A percentile compares a stretch with the other conserved stretches of the same genome.
phyloP scores from a whole-genome alignment of 2,329 filamentous ascomycete species.

The Penicillium sp. region DNA sequence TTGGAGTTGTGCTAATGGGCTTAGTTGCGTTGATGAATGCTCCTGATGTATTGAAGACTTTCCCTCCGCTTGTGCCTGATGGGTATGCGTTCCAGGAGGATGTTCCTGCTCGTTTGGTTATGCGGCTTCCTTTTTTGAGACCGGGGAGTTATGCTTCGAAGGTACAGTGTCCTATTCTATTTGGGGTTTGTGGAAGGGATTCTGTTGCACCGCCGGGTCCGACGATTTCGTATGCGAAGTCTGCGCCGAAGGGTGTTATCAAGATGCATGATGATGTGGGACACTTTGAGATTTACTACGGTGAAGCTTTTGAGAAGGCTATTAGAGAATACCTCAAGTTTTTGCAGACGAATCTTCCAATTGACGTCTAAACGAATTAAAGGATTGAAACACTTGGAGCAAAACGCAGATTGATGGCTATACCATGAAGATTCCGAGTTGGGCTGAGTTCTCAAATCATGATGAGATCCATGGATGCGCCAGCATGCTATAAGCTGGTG shows the following conservation, averaged over 20 bases:
- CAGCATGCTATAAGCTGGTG: too few relatives aligned
- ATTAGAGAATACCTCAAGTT: background rate
- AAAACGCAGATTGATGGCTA: background rate
- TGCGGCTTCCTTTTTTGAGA: background rate
- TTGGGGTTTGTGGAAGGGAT: conserved; percentile 2
- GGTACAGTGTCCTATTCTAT: conserved; percentile 3
- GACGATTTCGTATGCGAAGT: conserved; percentile 4
- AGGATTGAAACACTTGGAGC: background rate
- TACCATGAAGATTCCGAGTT: background rate
- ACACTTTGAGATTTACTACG: conserved; percentile 11
- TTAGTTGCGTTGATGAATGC: conserved; percentile 6
- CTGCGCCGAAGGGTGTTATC: conserved; percentile 3
- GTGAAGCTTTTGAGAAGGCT: conserved; percentile 1
- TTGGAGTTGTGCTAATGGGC: background rate
- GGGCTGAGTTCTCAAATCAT: too few relatives aligned
- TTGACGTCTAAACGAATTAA: background rate
- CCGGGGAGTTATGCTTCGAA: background rate
- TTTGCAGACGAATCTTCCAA: background rate
- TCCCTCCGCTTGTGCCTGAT: background rate
- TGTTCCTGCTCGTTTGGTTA: conserved; percentile 1
- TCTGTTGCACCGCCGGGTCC: conserved; percentile 3
- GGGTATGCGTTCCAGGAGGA: background rate
- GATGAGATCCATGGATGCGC: too few relatives aligned
- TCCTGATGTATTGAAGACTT: background rate
- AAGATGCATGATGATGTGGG: conserved; percentile 2